Conservation (phyloP, 208 protist species). For the Porcisia deanei region DNA sequence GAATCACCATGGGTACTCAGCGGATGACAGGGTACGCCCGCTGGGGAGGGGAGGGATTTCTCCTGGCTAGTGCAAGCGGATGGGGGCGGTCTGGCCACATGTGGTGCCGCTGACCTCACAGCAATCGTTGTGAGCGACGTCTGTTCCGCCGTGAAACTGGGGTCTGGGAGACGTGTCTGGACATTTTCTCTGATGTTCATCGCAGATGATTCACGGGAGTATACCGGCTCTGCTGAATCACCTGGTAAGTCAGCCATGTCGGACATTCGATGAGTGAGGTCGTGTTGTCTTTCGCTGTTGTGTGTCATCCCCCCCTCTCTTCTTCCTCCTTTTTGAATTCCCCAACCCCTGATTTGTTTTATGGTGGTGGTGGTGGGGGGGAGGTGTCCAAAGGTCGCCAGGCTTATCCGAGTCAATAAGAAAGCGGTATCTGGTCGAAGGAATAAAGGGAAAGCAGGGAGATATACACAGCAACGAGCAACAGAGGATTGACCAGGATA, state of each 20-base stretch:
- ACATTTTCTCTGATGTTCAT: background rate
- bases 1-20: background rate
- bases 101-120: background rate
- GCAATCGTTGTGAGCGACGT: background rate
- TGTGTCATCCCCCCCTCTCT: background rate
- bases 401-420: too few relatives aligned
- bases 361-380: background rate
- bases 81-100: background rate
- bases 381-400: too few relatives aligned
- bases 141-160: background rate
- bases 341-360: background rate
- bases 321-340: background rate
- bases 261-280: background rate
- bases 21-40: background rate
- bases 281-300: background rate
- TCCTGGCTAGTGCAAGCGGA: background rate
- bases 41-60: background rate
- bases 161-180: background rate
- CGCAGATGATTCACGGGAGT: background rate
- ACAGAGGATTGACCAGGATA: background rate
- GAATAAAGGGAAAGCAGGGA: too few relatives aligned
- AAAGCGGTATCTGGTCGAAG: too few relatives aligned
- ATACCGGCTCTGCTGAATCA: background rate
- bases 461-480: background rate
- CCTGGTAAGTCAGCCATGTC: background rate